Evolutionary conservation across 257 asterid species (phyloP), one percentile per base, ranked within the genome.

Genomic region (Forsythia viridissima): DNA sequence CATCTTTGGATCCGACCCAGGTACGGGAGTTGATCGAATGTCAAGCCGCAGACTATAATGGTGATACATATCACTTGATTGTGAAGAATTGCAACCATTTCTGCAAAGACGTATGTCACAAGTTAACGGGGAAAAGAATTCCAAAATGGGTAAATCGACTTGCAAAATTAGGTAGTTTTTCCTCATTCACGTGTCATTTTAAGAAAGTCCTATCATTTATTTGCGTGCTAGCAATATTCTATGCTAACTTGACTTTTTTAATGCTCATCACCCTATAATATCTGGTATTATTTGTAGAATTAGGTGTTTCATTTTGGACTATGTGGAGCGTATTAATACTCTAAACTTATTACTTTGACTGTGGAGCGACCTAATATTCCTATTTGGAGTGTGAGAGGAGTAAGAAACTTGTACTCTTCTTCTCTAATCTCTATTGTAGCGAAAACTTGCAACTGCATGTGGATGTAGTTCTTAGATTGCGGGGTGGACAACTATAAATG

Each of bases 111-210:
- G 85, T 91, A 75, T 93, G 98, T 81, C 76, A 85, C 87, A 85
- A 90, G 88, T 85, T 94, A 74, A 93, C 98, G 0, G 96, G 98
- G 74, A 91, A 93, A 78, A 81, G 74, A 80, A 91, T 91, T 70
- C 98, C 98, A 61, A 91, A 91, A 82, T 94, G 98, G 98, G 97
- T 94, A n/a, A 93, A 94, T 82, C 91, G 98, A 20, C 90, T 92
- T 65, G 98, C 98, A 61, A 92, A 89, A 84, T 85, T 94, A 87
- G 98, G 98, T 90, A 85, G 3, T 83, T 65, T 24, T 20, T 65
- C 48, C 80, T 70, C 71, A 63, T 63, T 42, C 38, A 55, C 21
- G 1, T 15, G n/a, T 70, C 51, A 43, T 79, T 30, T 77, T 51
- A 74, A 40, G 68, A 73, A 80, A 67, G 66, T 68, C 13, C 11